Evolutionary conservation across 768 basidiomycete genomes (phyloP).

Genomic region (Boletellus emodensis): DNA sequence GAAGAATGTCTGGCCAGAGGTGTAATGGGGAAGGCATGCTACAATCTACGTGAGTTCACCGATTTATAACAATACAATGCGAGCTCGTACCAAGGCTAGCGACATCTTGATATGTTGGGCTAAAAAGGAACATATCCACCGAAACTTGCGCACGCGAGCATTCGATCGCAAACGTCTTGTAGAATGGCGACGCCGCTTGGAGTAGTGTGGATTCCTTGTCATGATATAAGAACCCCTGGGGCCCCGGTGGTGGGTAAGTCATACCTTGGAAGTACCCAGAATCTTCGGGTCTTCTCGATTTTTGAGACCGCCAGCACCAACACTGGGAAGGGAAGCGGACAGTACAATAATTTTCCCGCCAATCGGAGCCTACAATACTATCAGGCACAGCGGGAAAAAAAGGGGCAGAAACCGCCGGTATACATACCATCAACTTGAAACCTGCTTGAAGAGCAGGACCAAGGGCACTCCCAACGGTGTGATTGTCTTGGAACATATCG

Average conservation of each 20-base stretch:
- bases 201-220: slow-evolving; percentile 83
- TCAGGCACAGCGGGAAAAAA: not conserved
- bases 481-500: slow-evolving; percentile 98
- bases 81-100: slow-evolving; percentile 70
- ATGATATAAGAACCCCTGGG: slow-evolving; percentile 1
- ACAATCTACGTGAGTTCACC: not conserved
- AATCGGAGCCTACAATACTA: slow-evolving; percentile 62
- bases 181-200: slow-evolving; percentile 91
- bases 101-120: slow-evolving; percentile 89
- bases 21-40: slow-evolving; percentile 95
- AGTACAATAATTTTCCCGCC: slow-evolving; percentile 93
- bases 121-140: slow-evolving; percentile 99
- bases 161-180: slow-evolving; percentile 98
- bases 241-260: not conserved
- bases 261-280: slow-evolving; percentile 87
- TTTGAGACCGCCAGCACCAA: slow-evolving; percentile 90
- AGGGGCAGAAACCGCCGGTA: too few species aligned
- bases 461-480: slow-evolving; percentile 87
- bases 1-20: slow-evolving; percentile 96
- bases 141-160: slow-evolving; percentile 96
- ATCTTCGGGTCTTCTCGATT: slow-evolving; percentile 96
- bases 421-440: slow-evolving; percentile 84
- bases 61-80: not conserved
- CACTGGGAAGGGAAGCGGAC: slow-evolving; percentile 78
- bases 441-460: slow-evolving; percentile 95